phyloP scores from a whole-genome alignment of 2,329 filamentous ascomycete genomes.

The Monosporascus cannonballus region DNA sequence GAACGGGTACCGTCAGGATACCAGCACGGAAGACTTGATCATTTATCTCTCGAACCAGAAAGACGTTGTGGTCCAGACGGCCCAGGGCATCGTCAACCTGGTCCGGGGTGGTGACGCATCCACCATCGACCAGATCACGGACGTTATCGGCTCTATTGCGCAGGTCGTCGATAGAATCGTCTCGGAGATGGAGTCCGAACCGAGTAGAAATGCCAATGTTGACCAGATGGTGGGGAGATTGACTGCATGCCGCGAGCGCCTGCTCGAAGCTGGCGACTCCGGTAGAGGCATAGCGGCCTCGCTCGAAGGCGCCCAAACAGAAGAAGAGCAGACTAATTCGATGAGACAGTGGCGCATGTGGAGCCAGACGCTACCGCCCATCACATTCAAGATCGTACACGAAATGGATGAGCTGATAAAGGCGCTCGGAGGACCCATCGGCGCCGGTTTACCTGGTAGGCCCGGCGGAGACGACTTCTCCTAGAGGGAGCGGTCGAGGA shows the following conservation, averaged over 20 bases:
- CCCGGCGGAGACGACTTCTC: conserved; percentile 3
- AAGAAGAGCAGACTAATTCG: conserved; percentile 33
- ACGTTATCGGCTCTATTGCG: conserved; percentile 66
- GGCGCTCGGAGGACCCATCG: conserved; percentile 4
- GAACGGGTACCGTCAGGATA: conserved; percentile 34
- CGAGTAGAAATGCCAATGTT: conserved; percentile 37
- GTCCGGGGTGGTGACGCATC: conserved; percentile 57
- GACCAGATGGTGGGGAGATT: conserved; percentile 52
- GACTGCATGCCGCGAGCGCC: conserved; percentile 55
- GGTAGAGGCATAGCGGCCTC: conserved; percentile 50
- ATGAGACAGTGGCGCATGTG: conserved; percentile 48
- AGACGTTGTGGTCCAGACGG: conserved; percentile 69
- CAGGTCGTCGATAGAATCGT: conserved; percentile 66
- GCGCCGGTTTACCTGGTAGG: background rate
- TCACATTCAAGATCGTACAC: conserved; percentile 80
- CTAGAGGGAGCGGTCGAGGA: conserved; percentile 1
- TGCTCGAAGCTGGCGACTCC: conserved; percentile 57
- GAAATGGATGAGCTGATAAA: conserved; percentile 71
- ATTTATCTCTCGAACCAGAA: conserved; percentile 81
- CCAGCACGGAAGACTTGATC: conserved; percentile 48
- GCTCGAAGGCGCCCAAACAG: conserved; percentile 43
- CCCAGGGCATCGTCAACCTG: conserved; percentile 71
- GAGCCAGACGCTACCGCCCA: conserved; percentile 68
- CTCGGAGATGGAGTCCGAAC: conserved; percentile 58
- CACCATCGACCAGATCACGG: conserved; percentile 55